Evolutionary conservation across 306 rosid species (phyloP), one percentile per base, ranked within the genome.

Genomic region (Herpetospermum pedunculosum): DNA sequence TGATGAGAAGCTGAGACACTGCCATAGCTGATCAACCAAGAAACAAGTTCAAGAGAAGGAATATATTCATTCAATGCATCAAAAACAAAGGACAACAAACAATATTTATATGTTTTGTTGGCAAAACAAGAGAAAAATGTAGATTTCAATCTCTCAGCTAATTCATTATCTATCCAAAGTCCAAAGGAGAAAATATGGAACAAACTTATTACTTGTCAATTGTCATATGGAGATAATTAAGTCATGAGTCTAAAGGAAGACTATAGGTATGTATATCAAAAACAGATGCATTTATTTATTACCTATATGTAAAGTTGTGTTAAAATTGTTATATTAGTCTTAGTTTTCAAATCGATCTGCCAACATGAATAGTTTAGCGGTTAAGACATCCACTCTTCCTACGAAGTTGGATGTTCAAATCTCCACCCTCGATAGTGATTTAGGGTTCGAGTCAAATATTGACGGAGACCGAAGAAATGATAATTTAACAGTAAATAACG

Each of bases 21-120:
- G 85, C 86, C 96, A 92, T 88, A 21, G 80, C 71, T 83, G 38
- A 73, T 59, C 72, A 34, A 82, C 50, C 50, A 65, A 13, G 5
- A 38, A 34, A 65, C 48, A 38, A 64, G 26, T 18, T 8, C 16
- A 63, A 63, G 6, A 21, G 15, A 35, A 64, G 49, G 2, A n/a
- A n/a, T n/a, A n/a, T 35, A 34, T 37, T 2, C 19, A 37, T 19
- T 8, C 6, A 59, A 58, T 58, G 65, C n/a, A 58, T 28, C 4
- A 58, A 29, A 58, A 58, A 58, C 65, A 8, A 12, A 18, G 13
- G 6, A 34, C 3, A 60, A 32, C 26, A 62, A 37, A 62, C 67
- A 34, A 35, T 0, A 64, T 21, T 64, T 38, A 64, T 38, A 64
- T 0, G 71, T 40, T 34, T 18, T 8, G 70, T 37, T n/a, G 28